Conservation (phyloP, 139 green algal species). For the Gonium pectorale region DNA sequence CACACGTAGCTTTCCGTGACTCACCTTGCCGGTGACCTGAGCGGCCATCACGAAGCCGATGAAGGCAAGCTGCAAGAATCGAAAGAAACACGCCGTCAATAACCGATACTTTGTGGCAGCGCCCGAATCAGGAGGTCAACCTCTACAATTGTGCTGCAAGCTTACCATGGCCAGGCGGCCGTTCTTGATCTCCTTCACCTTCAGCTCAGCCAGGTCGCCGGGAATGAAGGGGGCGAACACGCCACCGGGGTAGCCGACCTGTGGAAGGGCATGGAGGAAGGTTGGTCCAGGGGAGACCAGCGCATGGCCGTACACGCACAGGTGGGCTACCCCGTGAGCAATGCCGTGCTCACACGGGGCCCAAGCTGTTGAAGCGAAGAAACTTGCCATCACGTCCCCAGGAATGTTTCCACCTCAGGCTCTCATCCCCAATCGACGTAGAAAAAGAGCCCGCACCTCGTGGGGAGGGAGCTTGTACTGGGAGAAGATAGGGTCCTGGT, state of each 20-base stretch:
- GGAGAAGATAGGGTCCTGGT: conserved; percentile 86
- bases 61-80: conserved; percentile 45
- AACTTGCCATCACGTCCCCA: no score
- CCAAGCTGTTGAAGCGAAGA: no score
- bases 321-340: no score
- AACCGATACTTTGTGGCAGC: no score
- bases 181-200: conserved; percentile 99
- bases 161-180: conserved; percentile 88
- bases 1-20: neutral
- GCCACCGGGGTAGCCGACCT: conserved; percentile 79
- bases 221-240: conserved; percentile 83
- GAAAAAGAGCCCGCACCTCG: conserved; percentile 59
- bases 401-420: no score
- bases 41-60: conserved; percentile 64
- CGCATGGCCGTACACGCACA: no score
- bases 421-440: no score
- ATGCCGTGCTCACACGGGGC: no score
- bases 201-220: conserved; percentile 81
- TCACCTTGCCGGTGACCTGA: conserved; percentile 78
- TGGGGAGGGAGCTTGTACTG: conserved; percentile 80
- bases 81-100: no score
- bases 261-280: neutral
- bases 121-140: no score
- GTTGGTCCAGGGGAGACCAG: neutral
- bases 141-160: no score